Conservation (phyloP, 2,329 filamentous ascomycete genomes). For the Fusarium nelsonii region DNA sequence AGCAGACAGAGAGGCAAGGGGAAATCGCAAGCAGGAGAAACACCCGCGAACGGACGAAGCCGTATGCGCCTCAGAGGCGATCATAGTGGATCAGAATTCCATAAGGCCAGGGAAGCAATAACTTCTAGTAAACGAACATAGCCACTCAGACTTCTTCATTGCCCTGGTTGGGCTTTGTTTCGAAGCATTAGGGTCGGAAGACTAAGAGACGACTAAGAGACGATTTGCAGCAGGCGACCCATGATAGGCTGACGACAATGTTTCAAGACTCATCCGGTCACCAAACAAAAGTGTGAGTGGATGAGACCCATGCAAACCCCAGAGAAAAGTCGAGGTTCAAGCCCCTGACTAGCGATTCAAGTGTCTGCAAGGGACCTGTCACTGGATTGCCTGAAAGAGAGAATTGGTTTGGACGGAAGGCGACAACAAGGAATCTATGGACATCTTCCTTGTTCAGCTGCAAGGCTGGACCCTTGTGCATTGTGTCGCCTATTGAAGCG, state of each 20-base stretch:
- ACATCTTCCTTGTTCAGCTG: slow-evolving; percentile 38
- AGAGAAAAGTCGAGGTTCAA: slow-evolving; percentile 38
- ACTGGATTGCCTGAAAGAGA: slow-evolving; percentile 13
- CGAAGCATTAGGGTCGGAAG: slow-evolving; percentile 53
- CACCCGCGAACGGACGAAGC: slow-evolving; percentile 41
- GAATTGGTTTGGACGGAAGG: slow-evolving; percentile 8
- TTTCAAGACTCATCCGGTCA: slow-evolving; percentile 49
- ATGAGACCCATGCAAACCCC: slow-evolving; percentile 34
- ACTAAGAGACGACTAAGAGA: slow-evolving; percentile 39
- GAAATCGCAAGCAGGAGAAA: slow-evolving; percentile 22
- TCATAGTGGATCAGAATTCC: slow-evolving; percentile 35
- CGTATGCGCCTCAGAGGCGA: slow-evolving; percentile 30
- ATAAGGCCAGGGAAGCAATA: slow-evolving; percentile 51
- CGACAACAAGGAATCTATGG: slow-evolving; percentile 15
- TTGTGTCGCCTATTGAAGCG: slow-evolving; percentile 17
- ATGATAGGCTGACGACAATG: slow-evolving; percentile 51
- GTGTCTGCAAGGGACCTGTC: slow-evolving; percentile 28
- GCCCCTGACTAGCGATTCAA: slow-evolving; percentile 46
- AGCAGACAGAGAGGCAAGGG: slow-evolving; percentile 33
- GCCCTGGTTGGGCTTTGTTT: slow-evolving; percentile 50
- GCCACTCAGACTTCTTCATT: slow-evolving; percentile 44
- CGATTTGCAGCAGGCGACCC: slow-evolving; percentile 30
- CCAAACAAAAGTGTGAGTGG: slow-evolving; percentile 44
- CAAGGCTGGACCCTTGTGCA: slow-evolving; percentile 16
- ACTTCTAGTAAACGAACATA: slow-evolving; percentile 24